phyloP scores from a whole-genome alignment of 2,329 filamentous ascomycete species.

The Penicillium capsulatum region DNA sequence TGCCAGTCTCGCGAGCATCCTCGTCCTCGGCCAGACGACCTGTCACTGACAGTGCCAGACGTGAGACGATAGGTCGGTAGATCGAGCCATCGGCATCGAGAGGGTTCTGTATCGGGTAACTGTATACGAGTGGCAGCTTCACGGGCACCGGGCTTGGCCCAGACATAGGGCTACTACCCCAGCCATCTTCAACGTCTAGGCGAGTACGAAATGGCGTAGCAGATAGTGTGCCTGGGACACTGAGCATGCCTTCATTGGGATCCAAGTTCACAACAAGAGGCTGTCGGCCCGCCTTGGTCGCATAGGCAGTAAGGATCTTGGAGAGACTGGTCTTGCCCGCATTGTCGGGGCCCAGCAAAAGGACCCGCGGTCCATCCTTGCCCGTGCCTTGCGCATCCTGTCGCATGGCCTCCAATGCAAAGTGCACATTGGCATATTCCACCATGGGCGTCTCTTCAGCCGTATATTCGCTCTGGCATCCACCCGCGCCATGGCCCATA shows the following conservation, averaged over 20 bases:
- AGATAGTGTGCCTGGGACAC: conserved; percentile 74
- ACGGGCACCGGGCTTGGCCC: conserved; percentile 84
- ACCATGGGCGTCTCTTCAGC: conserved; percentile 79
- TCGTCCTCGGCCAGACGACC: conserved; percentile 73
- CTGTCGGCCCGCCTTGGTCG: conserved; percentile 67
- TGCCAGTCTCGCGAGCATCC: conserved; percentile 65
- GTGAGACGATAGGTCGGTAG: conserved; percentile 69
- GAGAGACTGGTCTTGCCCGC: conserved; percentile 79
- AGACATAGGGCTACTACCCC: conserved; percentile 85
- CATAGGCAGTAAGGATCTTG: conserved; percentile 74
- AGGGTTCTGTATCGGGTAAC: conserved; percentile 70
- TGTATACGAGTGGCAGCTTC: conserved; percentile 87
- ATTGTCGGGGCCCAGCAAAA: conserved; percentile 74
- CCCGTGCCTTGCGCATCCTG: conserved; percentile 52
- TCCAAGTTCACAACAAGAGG: conserved; percentile 83
- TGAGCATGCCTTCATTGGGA: conserved; percentile 72
- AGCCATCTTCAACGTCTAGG: conserved; percentile 82
- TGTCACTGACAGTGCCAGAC: conserved; percentile 73
- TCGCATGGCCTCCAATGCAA: conserved; percentile 72
- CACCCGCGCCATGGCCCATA: conserved; percentile 48
- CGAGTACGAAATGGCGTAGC: conserved; percentile 83
- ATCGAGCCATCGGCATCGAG: conserved; percentile 65
- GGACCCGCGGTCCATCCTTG: conserved; percentile 68
- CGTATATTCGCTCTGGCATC: conserved; percentile 63
- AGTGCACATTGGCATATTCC: conserved; percentile 79